A percentile compares a stretch with the other conserved stretches of the same genome.
These are phyloP conservation scores for Curvularia spicifera DNA, from an alignment of 2,329 filamentous ascomycete genomes.

Conservation along the genomic window DNA sequence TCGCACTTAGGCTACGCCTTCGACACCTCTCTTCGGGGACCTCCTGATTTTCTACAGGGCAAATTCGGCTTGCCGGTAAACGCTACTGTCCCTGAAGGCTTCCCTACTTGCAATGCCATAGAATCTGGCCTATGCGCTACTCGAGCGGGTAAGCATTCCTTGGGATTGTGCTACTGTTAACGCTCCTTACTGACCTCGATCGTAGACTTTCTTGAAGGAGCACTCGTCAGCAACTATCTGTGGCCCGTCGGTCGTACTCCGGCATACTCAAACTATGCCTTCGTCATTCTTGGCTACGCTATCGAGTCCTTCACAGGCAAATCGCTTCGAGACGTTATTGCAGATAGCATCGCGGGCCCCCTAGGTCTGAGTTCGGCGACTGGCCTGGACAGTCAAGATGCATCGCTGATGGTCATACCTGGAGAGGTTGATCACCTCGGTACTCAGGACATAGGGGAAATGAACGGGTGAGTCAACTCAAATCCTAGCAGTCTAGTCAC, in stretches of 20 bases:
- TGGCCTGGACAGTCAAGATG: not conserved
- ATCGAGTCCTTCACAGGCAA: conserved; percentile 1
- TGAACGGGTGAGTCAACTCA: conserved; percentile 1
- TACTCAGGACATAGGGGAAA: not conserved
- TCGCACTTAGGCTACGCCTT: not conserved
- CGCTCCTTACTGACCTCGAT: not conserved
- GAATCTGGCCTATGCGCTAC: not conserved
- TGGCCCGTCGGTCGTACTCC: not conserved
- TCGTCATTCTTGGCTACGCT: conserved; percentile 1
- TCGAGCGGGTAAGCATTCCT: not conserved
- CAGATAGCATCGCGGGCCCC: not conserved
- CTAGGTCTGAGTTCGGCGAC: not conserved
- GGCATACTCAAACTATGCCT: not conserved
- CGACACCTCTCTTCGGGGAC: conserved; percentile 1
- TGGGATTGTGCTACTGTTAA: not conserved
- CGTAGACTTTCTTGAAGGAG: not conserved
- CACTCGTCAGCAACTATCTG: not conserved
- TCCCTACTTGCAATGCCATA: not conserved
- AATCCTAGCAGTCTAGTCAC: not conserved
- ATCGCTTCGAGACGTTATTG: conserved; percentile 1
- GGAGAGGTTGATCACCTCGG: not conserved
- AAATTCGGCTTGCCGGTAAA: not conserved
- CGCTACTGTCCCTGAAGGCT: not conserved
- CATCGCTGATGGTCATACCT: conserved; percentile 2
- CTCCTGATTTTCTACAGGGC: not conserved